Percentiles rank a stretch among this genome's conserved stretches.
Conservation (phyloP, 345 rosid genomes). For the Citrus sinensis region DVS_A1.0 CM039163.1:50662001-50662500, state of each 20-base stretch:
- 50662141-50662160: not conserved
- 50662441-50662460: not conserved
- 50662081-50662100: too few species aligned
- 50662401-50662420: too few species aligned
- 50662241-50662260: not conserved
- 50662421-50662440: not conserved
- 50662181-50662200: not conserved
- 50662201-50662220: not conserved
- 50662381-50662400: too few species aligned
- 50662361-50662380: not conserved
- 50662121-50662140: not conserved
- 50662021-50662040: constrained; percentile 44
- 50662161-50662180: not conserved
- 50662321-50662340: not conserved
- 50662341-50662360: not conserved
- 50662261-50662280: not conserved
- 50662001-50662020: constrained; percentile 86
- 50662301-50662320: not conserved
- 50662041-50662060: constrained; percentile 12
- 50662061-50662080: not conserved
- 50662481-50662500: not conserved
- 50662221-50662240: not conserved
- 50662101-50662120: too few species aligned
- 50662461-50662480: not conserved
- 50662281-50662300: not conserved